Evolutionary conservation across 139 green algal genomes (phyloP), one percentile per base, ranked within the genome.

Genomic region (Pedinophyceae sp.): DNA sequence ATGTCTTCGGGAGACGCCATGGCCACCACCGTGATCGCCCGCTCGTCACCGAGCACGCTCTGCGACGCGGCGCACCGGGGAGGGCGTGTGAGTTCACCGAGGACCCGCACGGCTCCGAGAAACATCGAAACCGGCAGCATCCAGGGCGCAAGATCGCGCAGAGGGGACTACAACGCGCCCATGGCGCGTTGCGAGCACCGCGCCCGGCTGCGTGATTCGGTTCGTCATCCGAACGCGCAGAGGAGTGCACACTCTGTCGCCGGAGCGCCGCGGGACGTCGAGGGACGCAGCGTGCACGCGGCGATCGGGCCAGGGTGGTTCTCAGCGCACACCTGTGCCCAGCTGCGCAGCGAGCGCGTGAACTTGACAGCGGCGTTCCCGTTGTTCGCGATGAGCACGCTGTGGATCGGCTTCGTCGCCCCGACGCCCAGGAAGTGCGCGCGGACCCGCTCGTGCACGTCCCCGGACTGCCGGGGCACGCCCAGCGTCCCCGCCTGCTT

Each of bases 1-100:
- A 98, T 93, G 75, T 98, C 88, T 53, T 96, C 85, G 2, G 88
- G 85, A 0, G 88, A 93, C 27, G 88, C 88, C 88, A 97, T 95
- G 4, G 84, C 87, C 22, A 97, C 83, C 27, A 96, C 38, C 13
- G 74, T 64, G 13, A 94, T 64, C 16, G 82, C 81, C 15, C 66
- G 39, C 54, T 75, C 68, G 27, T 62, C 48, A 17, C 52, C 59
- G 43, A 75, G 58, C 13, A 30, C 71, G 48, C 74, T 66, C n/a
- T 64, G 49, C 16, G 57, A 28, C 45, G 40, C 63, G 22, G 46
- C 47, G 10, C 54, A 5, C 3, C 30, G 16, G 13, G 30, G 6
- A 53, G 39, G 49, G 48, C 18, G 2, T 5, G 4, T 19, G 24
- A 24, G 22, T 25, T n/a, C n/a, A n/a, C n/a, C n/a, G n/a, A n/a